Conservation (phyloP, 148 eudicot species). For the Amaranthus hypochondriacus region DNA sequence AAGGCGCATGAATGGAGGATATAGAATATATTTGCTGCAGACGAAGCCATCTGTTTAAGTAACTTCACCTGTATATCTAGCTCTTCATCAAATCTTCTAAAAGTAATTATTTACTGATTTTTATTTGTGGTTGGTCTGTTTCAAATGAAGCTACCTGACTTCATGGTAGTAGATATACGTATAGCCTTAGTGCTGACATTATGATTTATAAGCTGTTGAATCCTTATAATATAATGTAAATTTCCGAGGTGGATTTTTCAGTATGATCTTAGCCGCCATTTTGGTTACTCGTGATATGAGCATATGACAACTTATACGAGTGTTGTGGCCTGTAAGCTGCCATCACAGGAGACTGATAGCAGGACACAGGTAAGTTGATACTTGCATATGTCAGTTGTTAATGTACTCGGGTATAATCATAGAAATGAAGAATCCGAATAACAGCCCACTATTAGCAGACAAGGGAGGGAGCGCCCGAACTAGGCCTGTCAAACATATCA, state of each 20-base stretch:
- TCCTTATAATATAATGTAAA: constrained; percentile 1
- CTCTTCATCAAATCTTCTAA: constrained; percentile 5
- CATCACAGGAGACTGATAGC: background rate
- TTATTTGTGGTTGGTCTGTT: constrained; percentile 13
- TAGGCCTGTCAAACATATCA: no score
- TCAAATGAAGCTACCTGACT: constrained; percentile 25
- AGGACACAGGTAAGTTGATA: background rate
- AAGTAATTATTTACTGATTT: background rate
- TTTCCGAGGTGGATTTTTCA: constrained; percentile 4
- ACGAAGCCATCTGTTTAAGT: constrained; percentile 14
- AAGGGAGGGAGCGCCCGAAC: no score
- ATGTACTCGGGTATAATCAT: background rate
- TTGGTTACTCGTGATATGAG: background rate
- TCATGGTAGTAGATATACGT: constrained; percentile 17
- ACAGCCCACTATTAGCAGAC: background rate
- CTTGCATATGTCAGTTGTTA: background rate
- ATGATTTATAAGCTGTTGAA: background rate
- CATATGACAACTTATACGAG: background rate
- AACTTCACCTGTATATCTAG: constrained; percentile 11
- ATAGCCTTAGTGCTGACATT: constrained; percentile 3
- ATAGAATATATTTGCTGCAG: constrained; percentile 5
- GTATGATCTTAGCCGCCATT: constrained; percentile 6
- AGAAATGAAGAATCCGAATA: background rate
- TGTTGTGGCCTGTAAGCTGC: background rate
- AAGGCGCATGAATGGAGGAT: constrained; percentile 23